Evolutionary conservation across 306 rosid species (phyloP).

Genomic region (Cicer cuneatum): DNA sequence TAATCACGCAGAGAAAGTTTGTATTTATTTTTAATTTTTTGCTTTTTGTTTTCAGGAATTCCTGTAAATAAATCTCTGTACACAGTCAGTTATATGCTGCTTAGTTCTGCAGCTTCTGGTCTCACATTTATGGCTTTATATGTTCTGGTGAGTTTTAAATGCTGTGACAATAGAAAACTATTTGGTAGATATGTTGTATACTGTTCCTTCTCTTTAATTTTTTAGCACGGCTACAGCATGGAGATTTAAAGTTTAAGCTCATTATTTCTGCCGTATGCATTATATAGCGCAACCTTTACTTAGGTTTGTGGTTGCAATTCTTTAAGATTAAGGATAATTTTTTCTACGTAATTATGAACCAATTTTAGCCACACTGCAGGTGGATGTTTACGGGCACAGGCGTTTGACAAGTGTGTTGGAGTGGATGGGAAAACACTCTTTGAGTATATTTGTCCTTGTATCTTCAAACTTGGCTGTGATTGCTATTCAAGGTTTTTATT

Average conservation of each 20-base stretch:
- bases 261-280: too few species aligned
- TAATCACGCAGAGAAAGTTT: constrained; percentile 32
- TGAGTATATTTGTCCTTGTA: constrained; percentile 71
- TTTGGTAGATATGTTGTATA: not conserved
- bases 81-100: constrained; percentile 84
- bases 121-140: constrained; percentile 73
- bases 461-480: constrained; percentile 77
- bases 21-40: not conserved
- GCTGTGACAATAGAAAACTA: constrained; percentile 30
- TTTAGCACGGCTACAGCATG: too few species aligned
- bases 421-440: constrained; percentile 91
- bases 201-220: not conserved
- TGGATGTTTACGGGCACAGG: constrained; percentile 69
- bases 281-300: too few species aligned
- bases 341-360: not conserved
- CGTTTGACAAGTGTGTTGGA: constrained; percentile 65
- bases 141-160: constrained; percentile 67
- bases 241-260: too few species aligned
- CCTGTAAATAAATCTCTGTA: constrained; percentile 82
- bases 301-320: too few species aligned
- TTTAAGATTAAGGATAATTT: too few species aligned
- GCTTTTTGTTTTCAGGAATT: constrained; percentile 62
- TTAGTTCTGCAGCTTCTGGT: constrained; percentile 80
- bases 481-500: constrained; percentile 80
- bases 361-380: constrained; percentile 52